Percentiles rank a stretch among this genome's conserved stretches.
These are phyloP conservation scores for Solanum bulbocastanum DNA, from an alignment of 257 asterid species.

Conservation along the genomic window DNA sequence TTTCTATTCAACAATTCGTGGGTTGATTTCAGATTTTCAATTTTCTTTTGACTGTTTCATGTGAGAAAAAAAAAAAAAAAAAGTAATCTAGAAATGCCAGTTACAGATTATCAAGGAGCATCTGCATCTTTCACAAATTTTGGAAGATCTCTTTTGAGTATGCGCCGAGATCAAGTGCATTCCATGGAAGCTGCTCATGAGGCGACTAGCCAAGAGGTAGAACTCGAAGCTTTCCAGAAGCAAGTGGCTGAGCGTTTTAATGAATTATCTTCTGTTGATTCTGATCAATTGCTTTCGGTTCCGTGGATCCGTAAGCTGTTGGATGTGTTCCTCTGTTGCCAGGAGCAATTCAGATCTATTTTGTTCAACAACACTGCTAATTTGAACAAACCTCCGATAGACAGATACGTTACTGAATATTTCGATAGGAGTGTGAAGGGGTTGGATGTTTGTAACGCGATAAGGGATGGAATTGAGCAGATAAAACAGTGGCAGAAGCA, in stretches of 20 bases:
- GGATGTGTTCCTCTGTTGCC: constrained; percentile 60
- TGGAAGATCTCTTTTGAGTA: constrained; percentile 50
- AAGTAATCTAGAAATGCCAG: constrained; percentile 49
- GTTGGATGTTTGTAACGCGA: constrained; percentile 83
- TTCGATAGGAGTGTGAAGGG: constrained; percentile 85
- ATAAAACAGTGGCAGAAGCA: constrained; percentile 85
- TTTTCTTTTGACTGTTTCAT: not conserved
- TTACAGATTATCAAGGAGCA: constrained; percentile 58
- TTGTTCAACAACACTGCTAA: constrained; percentile 27
- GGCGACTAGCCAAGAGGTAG: constrained; percentile 29
- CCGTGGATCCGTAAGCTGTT: constrained; percentile 70
- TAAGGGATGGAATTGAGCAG: constrained; percentile 89
- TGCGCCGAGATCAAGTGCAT: constrained; percentile 73
- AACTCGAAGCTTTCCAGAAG: constrained; percentile 59
- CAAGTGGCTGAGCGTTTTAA: constrained; percentile 50
- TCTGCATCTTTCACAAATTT: constrained; percentile 41
- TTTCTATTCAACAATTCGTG: not conserved
- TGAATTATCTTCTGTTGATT: constrained; percentile 22
- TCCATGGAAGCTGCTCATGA: constrained; percentile 60
- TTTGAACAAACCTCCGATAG: constrained; percentile 56
- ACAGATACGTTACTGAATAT: constrained; percentile 42
- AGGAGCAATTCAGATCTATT: constrained; percentile 66
- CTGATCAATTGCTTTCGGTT: constrained; percentile 52
- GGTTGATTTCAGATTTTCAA: not conserved
- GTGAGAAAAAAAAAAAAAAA: not conserved